Evolutionary conservation across 2,329 filamentous ascomycete genomes (phyloP).

Genomic region (Epichloe sp.): DNA sequence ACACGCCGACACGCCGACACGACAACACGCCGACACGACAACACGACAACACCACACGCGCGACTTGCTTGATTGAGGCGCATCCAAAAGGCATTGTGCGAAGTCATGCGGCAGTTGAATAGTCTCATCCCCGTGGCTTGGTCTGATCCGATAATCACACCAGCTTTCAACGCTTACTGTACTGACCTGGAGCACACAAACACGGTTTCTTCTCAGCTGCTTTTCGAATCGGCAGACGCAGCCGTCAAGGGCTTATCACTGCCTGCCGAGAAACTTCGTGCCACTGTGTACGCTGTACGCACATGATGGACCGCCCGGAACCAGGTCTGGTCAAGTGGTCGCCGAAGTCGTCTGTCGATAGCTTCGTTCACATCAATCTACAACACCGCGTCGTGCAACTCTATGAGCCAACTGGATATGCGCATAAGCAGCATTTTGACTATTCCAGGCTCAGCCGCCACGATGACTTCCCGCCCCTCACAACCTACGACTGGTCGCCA

Average conservation of each 20-base stretch:
- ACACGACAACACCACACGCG: background rate
- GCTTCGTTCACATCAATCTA: conserved; percentile 52
- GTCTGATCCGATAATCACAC: no score
- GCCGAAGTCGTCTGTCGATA: conserved; percentile 42
- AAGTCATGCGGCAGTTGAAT: conserved; percentile 2
- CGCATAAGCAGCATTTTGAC: conserved; percentile 43
- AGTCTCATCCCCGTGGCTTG: background rate
- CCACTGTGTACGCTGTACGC: background rate
- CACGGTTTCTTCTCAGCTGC: background rate
- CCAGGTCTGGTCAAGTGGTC: conserved; percentile 56
- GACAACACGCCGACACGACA: background rate
- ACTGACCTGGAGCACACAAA: no score
- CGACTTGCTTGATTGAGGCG: background rate
- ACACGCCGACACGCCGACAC: background rate
- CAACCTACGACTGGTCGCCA: conserved; percentile 55
- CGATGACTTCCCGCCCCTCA: conserved; percentile 50
- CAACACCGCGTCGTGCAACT: conserved; percentile 50
- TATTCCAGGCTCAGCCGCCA: conserved; percentile 44
- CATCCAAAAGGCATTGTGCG: background rate
- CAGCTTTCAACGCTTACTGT: no score
- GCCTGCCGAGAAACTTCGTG: background rate
- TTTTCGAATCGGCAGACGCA: background rate
- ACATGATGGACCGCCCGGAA: conserved; percentile 42
- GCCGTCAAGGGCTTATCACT: background rate
- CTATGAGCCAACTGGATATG: conserved; percentile 48